Evolutionary conservation across 2,329 filamentous ascomycete species (phyloP), one percentile per base, ranked within the genome.

Genomic region (Beauveria sp.): DNA sequence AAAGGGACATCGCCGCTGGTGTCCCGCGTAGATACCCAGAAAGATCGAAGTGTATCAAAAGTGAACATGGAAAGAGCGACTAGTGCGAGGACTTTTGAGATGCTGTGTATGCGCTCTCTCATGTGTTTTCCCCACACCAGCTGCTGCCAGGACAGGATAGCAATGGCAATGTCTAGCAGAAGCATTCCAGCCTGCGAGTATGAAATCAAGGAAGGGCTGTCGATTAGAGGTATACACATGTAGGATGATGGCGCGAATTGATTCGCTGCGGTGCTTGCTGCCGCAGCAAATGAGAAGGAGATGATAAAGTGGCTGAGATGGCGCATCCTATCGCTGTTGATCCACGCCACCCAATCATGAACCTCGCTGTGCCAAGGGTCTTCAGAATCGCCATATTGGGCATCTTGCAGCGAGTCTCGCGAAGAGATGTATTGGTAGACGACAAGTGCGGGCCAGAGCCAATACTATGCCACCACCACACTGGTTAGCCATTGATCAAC

Each of bases 81-180:
- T 9, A 74, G 63, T 1, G 77, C 62, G 5, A 83, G 66, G 2
- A 82, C 73, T 2, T 70, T 70, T 6, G 77, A 75, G 9, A 84
- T 67, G 1, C 74, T 77, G 10, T 73, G 75, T n/a, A 84, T 68
- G 3, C 79, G 76, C 38, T 71, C 69, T 63, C 76, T 79, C 6
- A 78, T 77, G 0, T 79, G 81, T 46, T 78, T 75, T 1, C 78
- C 78, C 80, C 81, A 83, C 14, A 77, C 75, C 5, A 85, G 68
- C 4, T 82, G 72, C 42, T 80, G 77, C 81, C 82, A 84, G 2
- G 76, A 63, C 10, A 81, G 68, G n/a, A 81, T 67, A 22, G 79
- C 60, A 20, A 62, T 56, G 10, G 61, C 28, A 42, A 53, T 43
- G 26, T 59, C 61, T 6, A 62, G 34, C 18, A 57, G 42, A 9